Conservation (phyloP, 2,329 filamentous ascomycete genomes). For the Cordyceps tenuipes region DNA sequence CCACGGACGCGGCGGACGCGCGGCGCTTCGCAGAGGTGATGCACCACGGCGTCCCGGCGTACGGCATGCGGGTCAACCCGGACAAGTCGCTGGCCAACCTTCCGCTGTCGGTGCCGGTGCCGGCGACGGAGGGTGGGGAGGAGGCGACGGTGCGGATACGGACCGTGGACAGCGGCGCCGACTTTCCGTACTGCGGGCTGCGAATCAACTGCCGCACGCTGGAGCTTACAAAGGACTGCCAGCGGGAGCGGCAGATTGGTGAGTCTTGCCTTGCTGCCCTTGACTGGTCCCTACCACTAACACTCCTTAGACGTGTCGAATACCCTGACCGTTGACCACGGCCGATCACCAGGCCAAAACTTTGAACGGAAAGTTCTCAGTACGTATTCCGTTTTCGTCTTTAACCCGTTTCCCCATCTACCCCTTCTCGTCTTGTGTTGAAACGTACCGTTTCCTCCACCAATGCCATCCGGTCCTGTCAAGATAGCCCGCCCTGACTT, state of each 20-base stretch:
- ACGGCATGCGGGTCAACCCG: conserved; percentile 70
- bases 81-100: conserved; percentile 85
- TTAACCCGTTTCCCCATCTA: neutral
- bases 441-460: too few relatives aligned
- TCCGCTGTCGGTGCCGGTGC: conserved; percentile 41
- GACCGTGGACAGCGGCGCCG: conserved; percentile 29
- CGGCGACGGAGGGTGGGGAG: conserved; percentile 18
- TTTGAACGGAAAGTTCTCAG: conserved; percentile 74
- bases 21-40: conserved; percentile 67
- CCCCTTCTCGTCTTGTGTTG: too few relatives aligned
- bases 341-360: conserved; percentile 61
- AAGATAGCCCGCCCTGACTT: too few relatives aligned
- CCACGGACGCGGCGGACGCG: conserved; percentile 58
- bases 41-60: conserved; percentile 69
- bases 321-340: conserved; percentile 71
- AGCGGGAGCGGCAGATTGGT: conserved; percentile 43
- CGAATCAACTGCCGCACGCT: conserved; percentile 67
- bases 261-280: conserved; percentile 21
- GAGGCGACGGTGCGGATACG: conserved; percentile 31
- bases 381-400: conserved; percentile 25
- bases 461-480: too few relatives aligned
- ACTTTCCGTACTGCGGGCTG: conserved; percentile 87
- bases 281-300: neutral
- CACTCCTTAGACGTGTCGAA: conserved; percentile 43
- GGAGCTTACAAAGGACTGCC: conserved; percentile 62